Conservation (phyloP, 148 eudicot species). For the Cornus controversa region DNA sequence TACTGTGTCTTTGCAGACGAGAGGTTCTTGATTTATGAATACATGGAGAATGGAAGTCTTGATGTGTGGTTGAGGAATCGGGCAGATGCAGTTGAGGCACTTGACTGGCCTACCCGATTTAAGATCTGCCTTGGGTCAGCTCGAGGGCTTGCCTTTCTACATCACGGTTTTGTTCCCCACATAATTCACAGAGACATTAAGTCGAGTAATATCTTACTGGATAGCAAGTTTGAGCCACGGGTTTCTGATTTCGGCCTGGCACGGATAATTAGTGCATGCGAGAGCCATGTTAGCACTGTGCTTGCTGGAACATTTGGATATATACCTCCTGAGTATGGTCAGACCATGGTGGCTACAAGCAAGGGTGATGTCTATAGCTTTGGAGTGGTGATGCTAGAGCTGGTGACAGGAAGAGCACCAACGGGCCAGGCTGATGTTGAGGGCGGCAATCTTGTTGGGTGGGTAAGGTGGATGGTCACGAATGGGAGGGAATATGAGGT, state of each 20-base stretch:
- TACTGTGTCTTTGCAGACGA: conserved; percentile 81
- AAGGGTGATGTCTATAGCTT: conserved; percentile 90
- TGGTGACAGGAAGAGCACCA: conserved; percentile 77
- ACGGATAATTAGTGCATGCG: conserved; percentile 88
- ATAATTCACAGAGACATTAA: conserved; percentile 91
- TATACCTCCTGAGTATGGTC: conserved; percentile 94
- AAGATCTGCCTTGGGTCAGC: conserved; percentile 90
- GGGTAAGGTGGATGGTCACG: conserved; percentile 74
- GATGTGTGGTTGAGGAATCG: conserved; percentile 84
- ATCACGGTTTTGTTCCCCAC: conserved; percentile 92
- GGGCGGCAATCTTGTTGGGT: conserved; percentile 95
- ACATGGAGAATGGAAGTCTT: conserved; percentile 95
- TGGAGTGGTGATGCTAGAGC: conserved; percentile 94
- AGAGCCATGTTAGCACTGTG: conserved; percentile 85
- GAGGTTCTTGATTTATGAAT: conserved; percentile 80
- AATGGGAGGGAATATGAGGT: conserved; percentile 54
- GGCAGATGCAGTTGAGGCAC: conserved; percentile 72
- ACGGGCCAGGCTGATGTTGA: conserved; percentile 81
- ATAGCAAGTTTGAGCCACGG: conserved; percentile 66
- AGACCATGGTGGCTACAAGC: conserved; percentile 75
- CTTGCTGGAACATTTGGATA: conserved; percentile 92
- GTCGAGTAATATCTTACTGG: conserved; percentile 83
- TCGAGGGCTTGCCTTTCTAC: conserved; percentile 84
- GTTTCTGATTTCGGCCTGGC: conserved; percentile 94
- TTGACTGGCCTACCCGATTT: conserved; percentile 89